A percentile compares a stretch with the other conserved stretches of the same genome.
Conservation (phyloP, 805 yeast species). For the Kluyveromyces starmeri region DNA sequence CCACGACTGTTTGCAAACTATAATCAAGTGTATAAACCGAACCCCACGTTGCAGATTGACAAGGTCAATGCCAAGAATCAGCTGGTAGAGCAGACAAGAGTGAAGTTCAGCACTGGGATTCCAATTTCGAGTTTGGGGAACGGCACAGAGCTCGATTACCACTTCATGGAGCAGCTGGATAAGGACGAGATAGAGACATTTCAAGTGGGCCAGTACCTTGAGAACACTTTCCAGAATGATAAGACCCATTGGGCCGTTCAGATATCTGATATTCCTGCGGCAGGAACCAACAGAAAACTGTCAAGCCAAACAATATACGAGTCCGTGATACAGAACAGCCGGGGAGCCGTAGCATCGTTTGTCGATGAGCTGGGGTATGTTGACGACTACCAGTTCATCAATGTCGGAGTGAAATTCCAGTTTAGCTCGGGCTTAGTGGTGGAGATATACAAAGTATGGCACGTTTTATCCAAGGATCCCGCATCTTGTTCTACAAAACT, state of each 20-base stretch:
- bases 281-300: constrained; percentile 51
- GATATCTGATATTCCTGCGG: constrained; percentile 65
- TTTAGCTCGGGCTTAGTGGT: constrained; percentile 23
- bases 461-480: constrained; percentile 15
- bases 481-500: constrained; percentile 34
- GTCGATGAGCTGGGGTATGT: constrained; percentile 65
- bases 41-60: constrained; percentile 19
- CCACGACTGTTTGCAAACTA: constrained; percentile 23
- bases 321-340: constrained; percentile 28
- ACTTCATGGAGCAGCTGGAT: constrained; percentile 12
- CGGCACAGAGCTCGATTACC: constrained; percentile 11
- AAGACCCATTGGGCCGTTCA: constrained; percentile 47
- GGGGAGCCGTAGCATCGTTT: constrained; percentile 27
- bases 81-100: constrained; percentile 25
- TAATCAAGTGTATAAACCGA: constrained; percentile 24
- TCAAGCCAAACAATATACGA: constrained; percentile 62
- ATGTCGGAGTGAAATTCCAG: constrained; percentile 23
- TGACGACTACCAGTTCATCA: constrained; percentile 35
- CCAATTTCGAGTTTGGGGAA: constrained; percentile 13
- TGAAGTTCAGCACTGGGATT: constrained; percentile 18
- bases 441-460: constrained; percentile 25
- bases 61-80: constrained; percentile 24
- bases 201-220: constrained; percentile 5
- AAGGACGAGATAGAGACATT: constrained; percentile 3
- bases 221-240: not conserved